phyloP scores from a whole-genome alignment of 345 rosid species.

The Salix dunnii region DNA sequence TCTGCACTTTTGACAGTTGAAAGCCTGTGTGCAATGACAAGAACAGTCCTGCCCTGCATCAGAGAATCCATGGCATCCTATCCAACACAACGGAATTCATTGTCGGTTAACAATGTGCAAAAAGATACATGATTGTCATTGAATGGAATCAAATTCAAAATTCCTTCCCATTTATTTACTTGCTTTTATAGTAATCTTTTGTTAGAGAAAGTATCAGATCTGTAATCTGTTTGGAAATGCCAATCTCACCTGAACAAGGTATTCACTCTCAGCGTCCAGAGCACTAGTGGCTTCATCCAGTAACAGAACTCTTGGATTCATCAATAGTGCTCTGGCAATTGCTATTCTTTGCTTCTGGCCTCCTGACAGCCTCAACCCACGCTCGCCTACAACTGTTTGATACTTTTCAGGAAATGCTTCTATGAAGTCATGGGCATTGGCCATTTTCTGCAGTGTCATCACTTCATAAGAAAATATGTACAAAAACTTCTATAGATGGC shows the following conservation, averaged over 20 bases:
- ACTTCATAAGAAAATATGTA: neutral
- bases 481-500: neutral
- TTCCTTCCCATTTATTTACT: too few relatives aligned
- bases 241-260: slow-evolving; percentile 74
- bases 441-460: slow-evolving; percentile 69
- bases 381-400: slow-evolving; percentile 78
- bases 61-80: slow-evolving; percentile 97
- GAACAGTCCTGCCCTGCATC: slow-evolving; percentile 90
- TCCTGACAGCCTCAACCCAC: slow-evolving; percentile 90
- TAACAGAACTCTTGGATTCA: slow-evolving; percentile 80
- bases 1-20: slow-evolving; percentile 88
- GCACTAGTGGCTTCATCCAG: slow-evolving; percentile 98
- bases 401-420: slow-evolving; percentile 75
- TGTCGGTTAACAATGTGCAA: too few relatives aligned
- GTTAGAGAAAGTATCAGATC: too few relatives aligned
- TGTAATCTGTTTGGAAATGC: neutral
- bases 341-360: slow-evolving; percentile 96
- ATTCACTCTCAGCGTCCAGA: slow-evolving; percentile 90
- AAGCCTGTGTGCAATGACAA: slow-evolving; percentile 90
- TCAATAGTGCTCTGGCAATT: slow-evolving; percentile 83
- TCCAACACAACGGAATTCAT: neutral
- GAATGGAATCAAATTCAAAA: too few relatives aligned
- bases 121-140: too few relatives aligned
- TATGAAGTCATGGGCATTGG: slow-evolving; percentile 90
- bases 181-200: too few relatives aligned